These are phyloP conservation scores for Penicillium sp. DNA, from an alignment of 2,329 filamentous ascomycete genomes.

Conservation along the genomic window DNA sequence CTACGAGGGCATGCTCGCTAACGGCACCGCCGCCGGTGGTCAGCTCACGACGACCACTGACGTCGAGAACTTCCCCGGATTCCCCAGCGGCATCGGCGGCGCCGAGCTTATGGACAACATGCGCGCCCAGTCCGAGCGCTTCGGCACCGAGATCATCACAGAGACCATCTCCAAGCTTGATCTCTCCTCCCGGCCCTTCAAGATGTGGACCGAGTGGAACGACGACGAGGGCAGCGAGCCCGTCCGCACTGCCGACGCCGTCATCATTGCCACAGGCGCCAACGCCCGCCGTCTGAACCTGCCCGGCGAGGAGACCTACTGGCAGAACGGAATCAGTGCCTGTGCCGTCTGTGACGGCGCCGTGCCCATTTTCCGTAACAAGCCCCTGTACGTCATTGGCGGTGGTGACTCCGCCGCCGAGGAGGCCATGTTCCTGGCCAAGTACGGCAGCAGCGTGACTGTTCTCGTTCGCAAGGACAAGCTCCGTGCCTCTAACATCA, in stretches of 20 bases:
- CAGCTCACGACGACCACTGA: constrained; percentile 98
- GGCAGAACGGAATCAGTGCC: constrained; percentile 94
- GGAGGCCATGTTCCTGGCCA: constrained; percentile 95
- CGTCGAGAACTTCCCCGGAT: constrained; percentile 96
- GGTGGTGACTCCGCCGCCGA: constrained; percentile 96
- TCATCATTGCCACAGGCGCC: constrained; percentile 94
- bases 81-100: constrained; percentile 84
- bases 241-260: constrained; percentile 77
- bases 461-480: constrained; percentile 86
- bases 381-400: constrained; percentile 91
- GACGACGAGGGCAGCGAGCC: constrained; percentile 67
- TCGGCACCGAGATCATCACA: constrained; percentile 88
- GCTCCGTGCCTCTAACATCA: constrained; percentile 84
- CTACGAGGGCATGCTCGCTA: constrained; percentile 97
- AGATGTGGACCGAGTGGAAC: constrained; percentile 86
- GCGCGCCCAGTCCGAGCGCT: constrained; percentile 84
- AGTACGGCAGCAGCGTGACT: constrained; percentile 93
- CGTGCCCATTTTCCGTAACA: constrained; percentile 94
- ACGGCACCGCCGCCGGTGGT: constrained; percentile 91
- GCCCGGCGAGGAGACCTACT: constrained; percentile 88
- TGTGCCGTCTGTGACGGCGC: constrained; percentile 98
- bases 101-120: constrained; percentile 91
- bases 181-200: constrained; percentile 79
- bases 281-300: constrained; percentile 82
- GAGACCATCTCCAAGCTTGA: constrained; percentile 91